Conservation (phyloP, 345 rosid genomes). For the Linum usitatissimum region DNA sequence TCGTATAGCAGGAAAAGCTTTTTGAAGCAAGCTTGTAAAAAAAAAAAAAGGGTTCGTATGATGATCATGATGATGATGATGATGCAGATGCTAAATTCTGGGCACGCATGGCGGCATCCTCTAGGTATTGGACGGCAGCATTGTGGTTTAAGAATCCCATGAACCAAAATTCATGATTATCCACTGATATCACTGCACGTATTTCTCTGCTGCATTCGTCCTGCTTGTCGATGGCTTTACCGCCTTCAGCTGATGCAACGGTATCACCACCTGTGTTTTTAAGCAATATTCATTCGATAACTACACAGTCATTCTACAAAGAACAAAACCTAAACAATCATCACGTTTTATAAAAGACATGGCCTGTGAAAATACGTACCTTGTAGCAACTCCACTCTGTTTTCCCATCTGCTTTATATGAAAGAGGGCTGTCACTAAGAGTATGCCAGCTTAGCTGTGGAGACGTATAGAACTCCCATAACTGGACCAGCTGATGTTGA, state of each 20-base stretch:
- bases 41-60: too few species aligned
- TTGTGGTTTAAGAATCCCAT: constrained; percentile 10
- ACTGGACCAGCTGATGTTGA: constrained; percentile 99
- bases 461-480: constrained; percentile 74
- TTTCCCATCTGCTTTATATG: constrained; percentile 61
- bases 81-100: neutral
- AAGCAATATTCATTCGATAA: too few species aligned
- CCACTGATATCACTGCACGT: constrained; percentile 7
- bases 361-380: too few species aligned
- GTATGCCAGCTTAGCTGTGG: constrained; percentile 68
- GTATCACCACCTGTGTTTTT: constrained; percentile 3
- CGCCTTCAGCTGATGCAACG: constrained; percentile 11
- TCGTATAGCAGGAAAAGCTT: too few species aligned
- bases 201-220: constrained; percentile 7
- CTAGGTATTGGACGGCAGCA: neutral
- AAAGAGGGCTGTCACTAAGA: constrained; percentile 78
- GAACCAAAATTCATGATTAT: constrained; percentile 11
- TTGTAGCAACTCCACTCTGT: constrained; percentile 79
- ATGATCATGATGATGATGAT: too few species aligned
- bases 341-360: neutral
- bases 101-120: constrained; percentile 3
- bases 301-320: neutral
- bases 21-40: too few species aligned
- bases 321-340: neutral
- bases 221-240: constrained; percentile 9